Base-by-base conservation (phyloP, 208 protist genomes). In the Angomonas deanei region DNA sequence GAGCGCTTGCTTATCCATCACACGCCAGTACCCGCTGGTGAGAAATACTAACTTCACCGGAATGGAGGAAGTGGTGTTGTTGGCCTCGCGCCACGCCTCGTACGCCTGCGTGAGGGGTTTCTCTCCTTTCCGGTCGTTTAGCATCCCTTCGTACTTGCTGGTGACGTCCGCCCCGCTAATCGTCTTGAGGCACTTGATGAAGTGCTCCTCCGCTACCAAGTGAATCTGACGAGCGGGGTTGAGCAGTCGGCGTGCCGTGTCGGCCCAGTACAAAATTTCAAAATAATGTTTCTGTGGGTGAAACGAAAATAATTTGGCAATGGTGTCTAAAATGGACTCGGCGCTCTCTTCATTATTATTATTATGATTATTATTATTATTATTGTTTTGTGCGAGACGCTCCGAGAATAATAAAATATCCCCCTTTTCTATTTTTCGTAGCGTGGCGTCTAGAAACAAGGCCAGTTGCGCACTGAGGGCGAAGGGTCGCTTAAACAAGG, bases 91-190 rank as follows among this genome's bases (percentile, higher is more conserved):
- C 82, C 76, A 89, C 27, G 49, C 54, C 36, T 72, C 68, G 64
- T 76, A 90, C 39, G 69, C 54, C 36, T 68, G 21, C 56, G 74
- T 80, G 17, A 90, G 66, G 38, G 75, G 67, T 23, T 5, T 23
- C 42, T 50, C 19, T 13, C 66, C 46, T 28, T 49, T 55, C 23
- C 86, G 24, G 63, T 95, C 90, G 24, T 67, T 72, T 10, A 94
- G 31, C 97, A 99, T 99, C 26, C 94, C 96, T 76, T 99, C 97
- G 24, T 98, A 90, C 70, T 98, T 98, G 17, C 74, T 82, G 0
- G 94, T 97, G 57, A 98, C 98, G 6, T 63, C 71, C 5, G 79
- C 71, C 26, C 98, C 98, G 72, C 93, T 98, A 60, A 97, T 92
- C 17, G 74, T 80, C 61, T 98, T 97, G 38, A 99, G 76, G 33